Base-by-base conservation (phyloP, 805 yeast genomes). In the Suhomyces xylopsoci region DNA sequence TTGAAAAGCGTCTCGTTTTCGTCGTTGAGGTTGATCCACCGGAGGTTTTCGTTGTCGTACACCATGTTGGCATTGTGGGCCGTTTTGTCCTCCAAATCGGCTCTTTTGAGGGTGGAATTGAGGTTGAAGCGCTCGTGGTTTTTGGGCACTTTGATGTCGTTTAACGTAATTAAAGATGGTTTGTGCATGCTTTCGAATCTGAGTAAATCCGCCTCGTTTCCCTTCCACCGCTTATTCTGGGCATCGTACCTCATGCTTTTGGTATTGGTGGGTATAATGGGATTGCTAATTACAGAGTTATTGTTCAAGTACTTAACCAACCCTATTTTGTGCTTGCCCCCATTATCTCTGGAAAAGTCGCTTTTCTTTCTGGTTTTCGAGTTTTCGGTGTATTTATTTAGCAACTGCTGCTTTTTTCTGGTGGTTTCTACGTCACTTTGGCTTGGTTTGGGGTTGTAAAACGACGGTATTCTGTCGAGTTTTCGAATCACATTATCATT, bases 201-300 rank as follows among this genome's bases (percentile, higher is more conserved):
- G 32, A 73, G 58, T 47, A 83, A 64, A 20, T 83, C 88, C 28
- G 74, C 77, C 40, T 85, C 87, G 59, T 85, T 84, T 3, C 89
- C 89, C 58, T 81, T 85, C 90, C 90, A 85, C 45, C 71, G 69
- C 57, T 73, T 72, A 47, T 75, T 70, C 14, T 66, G 65, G 1
- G 84, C 78, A 57, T 85, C 83, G 60, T 74, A 85, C 46, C 70
- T 72, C 84, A 85, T 83, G 22, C 58, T 63, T n/a, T 61, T 64
- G 58, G 59, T 56, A 42, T 57, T 45, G 49, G 60, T 45, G 25
- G 61, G 49, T 26, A 53, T 60, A 22, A 47, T 53, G 22, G 56
- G 55, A 49, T 50, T 53, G 12, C 19, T 38, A 7, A 45, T 34
- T 10, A 59, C 45, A 5, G 64, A 52, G 26, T 55, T 48, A 32